Evolutionary conservation across 257 asterid genomes (phyloP), one percentile per base, ranked within the genome.

Genomic region (Verbascum thapsus): DNA sequence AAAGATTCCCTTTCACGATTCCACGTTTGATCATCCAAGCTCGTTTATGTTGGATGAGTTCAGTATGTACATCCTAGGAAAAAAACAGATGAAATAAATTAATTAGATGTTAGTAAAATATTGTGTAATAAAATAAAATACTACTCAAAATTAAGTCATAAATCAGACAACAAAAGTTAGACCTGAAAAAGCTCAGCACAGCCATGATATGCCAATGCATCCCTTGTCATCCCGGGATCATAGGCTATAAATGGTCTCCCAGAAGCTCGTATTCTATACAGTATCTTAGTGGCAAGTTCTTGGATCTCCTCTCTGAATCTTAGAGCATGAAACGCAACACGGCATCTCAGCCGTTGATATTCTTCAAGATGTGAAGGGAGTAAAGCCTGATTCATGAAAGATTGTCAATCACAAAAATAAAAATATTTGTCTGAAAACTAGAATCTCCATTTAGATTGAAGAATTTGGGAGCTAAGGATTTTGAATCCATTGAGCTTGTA

Each of bases 171-270:
- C 53, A 50, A 64, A 54, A 42, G 66, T 38, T 70, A 34, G 57
- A 92, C 99, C 95, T 94, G 99, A 77, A 94, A 94, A 72, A 94
- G 97, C 71, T 94, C 99, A 6, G 96, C 99, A 65, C 99, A 94
- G 8, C 99, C 97, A 74, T 90, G 77, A 71, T 83, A 94, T 43
- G 99, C 99, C 59, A 94, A 79, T 48, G 97, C 78, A 18, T 94
- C 99, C 75, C 99, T 87, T 1, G 95, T 90, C 96, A 94, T 87
- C 73, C 96, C 99, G 0, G 97, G 97, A 64, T 94, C 99, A 54
- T 94, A 90, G 57, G 96, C 99, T 69, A 94, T 80, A 68, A 87
- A 90, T 3, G 95, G 99, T 19, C 91, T 75, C 5, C 97, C 87
- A 0, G 97, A 82, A 75, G 92, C 78, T 74, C 86, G 75, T 66